phyloP scores from a whole-genome alignment of 306 rosid genomes.

The Crataegus laevigata region DNA sequence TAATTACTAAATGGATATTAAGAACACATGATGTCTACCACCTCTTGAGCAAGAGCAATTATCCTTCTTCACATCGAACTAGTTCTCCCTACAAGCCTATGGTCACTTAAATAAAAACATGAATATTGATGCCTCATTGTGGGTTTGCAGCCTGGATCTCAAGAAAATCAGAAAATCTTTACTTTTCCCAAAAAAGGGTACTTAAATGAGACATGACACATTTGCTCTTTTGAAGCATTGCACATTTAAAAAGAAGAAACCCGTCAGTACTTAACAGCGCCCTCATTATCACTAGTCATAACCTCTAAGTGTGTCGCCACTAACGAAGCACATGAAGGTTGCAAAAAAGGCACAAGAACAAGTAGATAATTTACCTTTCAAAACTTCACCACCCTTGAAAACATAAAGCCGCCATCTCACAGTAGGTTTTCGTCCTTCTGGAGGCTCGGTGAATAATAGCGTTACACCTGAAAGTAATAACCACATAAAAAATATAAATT shows the following conservation, averaged over 20 bases:
- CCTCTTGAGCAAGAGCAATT: too few species aligned
- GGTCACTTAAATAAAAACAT: background rate
- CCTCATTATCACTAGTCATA: background rate
- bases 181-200: background rate
- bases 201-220: background rate
- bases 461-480: conserved; percentile 56
- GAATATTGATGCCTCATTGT: background rate
- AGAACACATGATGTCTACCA: too few species aligned
- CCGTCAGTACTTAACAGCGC: background rate
- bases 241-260: background rate
- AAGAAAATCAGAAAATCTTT: background rate
- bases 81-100: background rate
- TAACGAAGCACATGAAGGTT: background rate
- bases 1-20: background rate
- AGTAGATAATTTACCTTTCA: conserved; percentile 45
- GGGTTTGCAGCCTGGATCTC: background rate
- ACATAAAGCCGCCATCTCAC: conserved; percentile 96
- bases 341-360: background rate
- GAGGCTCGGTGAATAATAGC: conserved; percentile 68
- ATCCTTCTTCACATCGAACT: too few species aligned
- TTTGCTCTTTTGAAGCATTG: background rate
- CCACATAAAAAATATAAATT: conserved; percentile 1
- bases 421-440: conserved; percentile 77
- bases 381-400: conserved; percentile 90
- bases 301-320: background rate